Evolutionary conservation across 129 eudicot species (phyloP).

Genomic region (Pulicaria dysenterica): DNA sequence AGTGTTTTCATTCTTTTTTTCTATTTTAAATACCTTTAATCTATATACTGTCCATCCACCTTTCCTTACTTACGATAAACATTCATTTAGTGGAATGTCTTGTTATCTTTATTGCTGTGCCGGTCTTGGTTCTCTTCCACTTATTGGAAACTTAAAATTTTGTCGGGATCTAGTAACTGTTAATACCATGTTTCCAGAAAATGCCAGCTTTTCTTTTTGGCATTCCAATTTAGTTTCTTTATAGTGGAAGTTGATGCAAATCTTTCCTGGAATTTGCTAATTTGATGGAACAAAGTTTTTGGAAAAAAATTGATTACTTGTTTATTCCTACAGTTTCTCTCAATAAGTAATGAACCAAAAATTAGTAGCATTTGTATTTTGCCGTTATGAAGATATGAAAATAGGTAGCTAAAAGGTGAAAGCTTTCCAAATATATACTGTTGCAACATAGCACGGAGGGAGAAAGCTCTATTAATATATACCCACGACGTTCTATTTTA

Average conservation of each 20-base stretch:
- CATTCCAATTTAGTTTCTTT: neutral
- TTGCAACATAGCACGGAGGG: slow-evolving; percentile 5
- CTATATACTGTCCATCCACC: too few species aligned
- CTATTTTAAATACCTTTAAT: too few species aligned
- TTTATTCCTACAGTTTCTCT: neutral
- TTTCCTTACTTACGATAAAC: neutral
- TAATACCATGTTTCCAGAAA: neutral
- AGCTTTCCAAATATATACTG: slow-evolving; percentile 1
- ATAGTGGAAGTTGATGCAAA: neutral
- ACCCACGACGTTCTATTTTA: neutral
- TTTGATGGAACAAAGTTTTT: neutral
- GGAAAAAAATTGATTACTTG: neutral
- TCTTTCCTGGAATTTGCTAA: too few species aligned
- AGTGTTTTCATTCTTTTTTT: too few species aligned
- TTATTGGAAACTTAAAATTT: neutral
- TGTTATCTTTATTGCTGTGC: neutral
- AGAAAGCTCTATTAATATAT: slow-evolving; percentile 8
- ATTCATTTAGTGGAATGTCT: neutral
- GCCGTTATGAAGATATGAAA: neutral
- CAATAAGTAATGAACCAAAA: neutral
- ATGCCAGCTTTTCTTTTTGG: neutral
- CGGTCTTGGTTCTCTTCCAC: neutral
- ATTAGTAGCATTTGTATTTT: neutral
- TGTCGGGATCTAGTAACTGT: neutral
- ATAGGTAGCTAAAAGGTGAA: neutral